Conservation (phyloP, 192 early-diverging fungal genomes). For the Helicostylum pulchrum region DNA sequence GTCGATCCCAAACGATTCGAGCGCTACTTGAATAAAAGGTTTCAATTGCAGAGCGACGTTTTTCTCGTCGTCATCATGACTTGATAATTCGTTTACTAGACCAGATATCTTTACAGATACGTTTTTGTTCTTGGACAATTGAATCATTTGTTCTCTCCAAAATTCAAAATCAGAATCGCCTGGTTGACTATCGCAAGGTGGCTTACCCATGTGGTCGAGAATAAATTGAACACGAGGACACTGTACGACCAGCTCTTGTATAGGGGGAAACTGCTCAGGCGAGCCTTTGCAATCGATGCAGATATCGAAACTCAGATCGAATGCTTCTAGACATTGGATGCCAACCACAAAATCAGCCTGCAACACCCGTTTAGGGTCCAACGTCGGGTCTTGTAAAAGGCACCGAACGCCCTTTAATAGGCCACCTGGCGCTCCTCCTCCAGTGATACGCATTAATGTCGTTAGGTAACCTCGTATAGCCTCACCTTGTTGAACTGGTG, state of each 20-base stretch:
- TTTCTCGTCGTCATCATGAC: background rate
- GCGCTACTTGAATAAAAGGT: slow-evolving; percentile 25
- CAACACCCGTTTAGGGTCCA: slow-evolving; percentile 13
- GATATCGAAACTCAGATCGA: slow-evolving; percentile 31
- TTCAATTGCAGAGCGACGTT: slow-evolving; percentile 6
- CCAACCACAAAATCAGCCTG: slow-evolving; percentile 20
- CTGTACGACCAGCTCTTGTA: slow-evolving; percentile 17
- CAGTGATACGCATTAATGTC: slow-evolving; percentile 18
- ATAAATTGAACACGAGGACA: slow-evolving; percentile 31
- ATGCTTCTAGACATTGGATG: slow-evolving; percentile 18
- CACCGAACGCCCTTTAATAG: slow-evolving; percentile 25
- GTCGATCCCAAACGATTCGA: slow-evolving; percentile 29
- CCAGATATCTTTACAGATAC: slow-evolving; percentile 35
- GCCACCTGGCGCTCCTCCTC: background rate
- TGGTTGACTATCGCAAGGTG: slow-evolving; percentile 21
- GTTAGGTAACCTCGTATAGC: slow-evolving; percentile 23
- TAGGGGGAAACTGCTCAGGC: slow-evolving; percentile 33
- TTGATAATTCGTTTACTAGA: slow-evolving; percentile 21
- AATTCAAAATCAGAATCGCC: slow-evolving; percentile 25
- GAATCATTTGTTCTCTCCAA: slow-evolving; percentile 19
- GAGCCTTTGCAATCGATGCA: slow-evolving; percentile 19
- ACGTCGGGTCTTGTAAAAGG: slow-evolving; percentile 26
- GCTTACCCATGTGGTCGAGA: slow-evolving; percentile 37
- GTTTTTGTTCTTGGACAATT: slow-evolving; percentile 23
- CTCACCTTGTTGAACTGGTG: slow-evolving; percentile 33